A percentile compares a stretch with the other conserved stretches of the same genome.
Evolutionary conservation across 2,329 filamentous ascomycete genomes (phyloP).

Genomic region (Boeremia exigua): DNA sequence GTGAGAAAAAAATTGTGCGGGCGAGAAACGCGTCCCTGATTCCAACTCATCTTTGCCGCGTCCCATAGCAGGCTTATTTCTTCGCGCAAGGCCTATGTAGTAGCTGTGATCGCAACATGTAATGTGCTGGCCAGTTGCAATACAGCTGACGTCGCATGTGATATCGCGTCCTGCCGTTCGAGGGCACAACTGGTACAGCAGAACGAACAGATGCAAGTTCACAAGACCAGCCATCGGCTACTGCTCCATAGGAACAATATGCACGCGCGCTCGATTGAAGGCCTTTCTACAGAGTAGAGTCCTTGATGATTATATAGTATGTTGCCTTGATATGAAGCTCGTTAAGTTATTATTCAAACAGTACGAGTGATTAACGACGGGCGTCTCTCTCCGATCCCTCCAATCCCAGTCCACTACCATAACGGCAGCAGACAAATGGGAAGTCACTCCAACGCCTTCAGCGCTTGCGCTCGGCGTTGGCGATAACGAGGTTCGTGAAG

Average conservation of each 20-base stretch:
- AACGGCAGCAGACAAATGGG: slow-evolving; percentile 47
- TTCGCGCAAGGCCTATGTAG: background rate
- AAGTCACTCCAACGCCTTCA: slow-evolving; percentile 46
- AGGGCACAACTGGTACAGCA: background rate
- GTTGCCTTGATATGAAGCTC: slow-evolving; percentile 63
- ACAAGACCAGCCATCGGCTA: background rate
- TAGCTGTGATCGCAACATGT: background rate
- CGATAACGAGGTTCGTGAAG: slow-evolving; percentile 50
- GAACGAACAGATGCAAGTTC: background rate
- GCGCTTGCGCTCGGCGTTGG: slow-evolving; percentile 44
- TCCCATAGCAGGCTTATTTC: background rate
- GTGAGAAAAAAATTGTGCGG: slow-evolving; percentile 21
- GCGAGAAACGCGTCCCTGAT: background rate
- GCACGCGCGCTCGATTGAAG: background rate
- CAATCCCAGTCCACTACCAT: slow-evolving; percentile 46
- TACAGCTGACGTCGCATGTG: background rate
- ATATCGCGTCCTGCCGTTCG: background rate
- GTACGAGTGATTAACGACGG: slow-evolving; percentile 62
- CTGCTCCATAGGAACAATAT: background rate
- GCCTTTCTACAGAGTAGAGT: background rate
- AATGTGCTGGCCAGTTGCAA: background rate
- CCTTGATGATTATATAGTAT: slow-evolving; percentile 29
- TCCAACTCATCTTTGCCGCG: background rate
- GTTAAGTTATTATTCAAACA: slow-evolving; percentile 46
- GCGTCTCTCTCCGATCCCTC: slow-evolving; percentile 55